phyloP scores from a whole-genome alignment of 306 rosid species.

The Hylodesmum podocarpum region DNA sequence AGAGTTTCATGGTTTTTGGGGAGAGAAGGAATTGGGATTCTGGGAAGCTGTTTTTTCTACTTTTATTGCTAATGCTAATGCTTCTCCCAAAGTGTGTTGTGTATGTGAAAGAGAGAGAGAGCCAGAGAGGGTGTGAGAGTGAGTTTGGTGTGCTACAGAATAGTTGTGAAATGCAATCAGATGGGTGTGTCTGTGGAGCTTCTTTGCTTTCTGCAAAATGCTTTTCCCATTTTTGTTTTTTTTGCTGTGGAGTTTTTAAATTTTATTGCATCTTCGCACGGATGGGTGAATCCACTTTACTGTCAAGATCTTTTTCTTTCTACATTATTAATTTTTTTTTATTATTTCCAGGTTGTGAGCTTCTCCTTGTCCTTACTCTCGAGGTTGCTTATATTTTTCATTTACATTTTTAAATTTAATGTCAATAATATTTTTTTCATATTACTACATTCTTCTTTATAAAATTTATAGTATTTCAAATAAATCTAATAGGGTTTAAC shows the following conservation, averaged over 20 bases:
- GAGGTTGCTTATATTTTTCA: background rate
- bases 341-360: constrained; percentile 25
- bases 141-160: constrained; percentile 16
- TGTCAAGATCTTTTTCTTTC: constrained; percentile 25
- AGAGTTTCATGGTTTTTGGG: constrained; percentile 54
- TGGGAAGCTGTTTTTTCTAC: no score
- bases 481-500: no score
- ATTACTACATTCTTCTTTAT: no score
- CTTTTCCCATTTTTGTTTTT: constrained; percentile 30
- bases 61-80: no score
- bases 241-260: background rate
- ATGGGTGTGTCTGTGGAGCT: constrained; percentile 6
- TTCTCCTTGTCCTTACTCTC: background rate
- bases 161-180: constrained; percentile 7
- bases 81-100: no score
- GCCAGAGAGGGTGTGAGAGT: background rate
- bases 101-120: no score
- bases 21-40: no score
- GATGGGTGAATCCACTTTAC: constrained; percentile 51
- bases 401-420: background rate
- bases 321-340: no score
- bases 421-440: no score
- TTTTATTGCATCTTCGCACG: constrained; percentile 55
- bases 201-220: constrained; percentile 21
- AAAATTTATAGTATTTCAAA: no score